Evolutionary conservation across 2,329 filamentous ascomycete species (phyloP).

Genomic region (Mycosphaerella sp.): DNA sequence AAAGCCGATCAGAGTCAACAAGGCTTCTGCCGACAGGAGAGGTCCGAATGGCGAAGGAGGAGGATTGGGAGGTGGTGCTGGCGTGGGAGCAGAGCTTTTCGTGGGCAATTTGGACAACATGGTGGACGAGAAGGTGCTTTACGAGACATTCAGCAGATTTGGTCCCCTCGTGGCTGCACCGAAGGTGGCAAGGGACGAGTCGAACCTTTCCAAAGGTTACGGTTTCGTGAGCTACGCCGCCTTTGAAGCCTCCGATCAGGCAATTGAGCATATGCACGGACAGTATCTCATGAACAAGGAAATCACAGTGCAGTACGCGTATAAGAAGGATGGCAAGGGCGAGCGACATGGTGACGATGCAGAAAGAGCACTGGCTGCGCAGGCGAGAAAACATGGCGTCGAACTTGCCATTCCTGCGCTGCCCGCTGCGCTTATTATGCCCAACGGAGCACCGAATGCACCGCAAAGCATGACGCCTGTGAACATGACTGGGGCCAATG

Average conservation of each 20-base stretch:
- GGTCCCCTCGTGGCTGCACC: conserved; percentile 76
- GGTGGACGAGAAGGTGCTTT: conserved; percentile 92
- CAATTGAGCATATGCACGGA: conserved; percentile 86
- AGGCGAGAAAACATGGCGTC: conserved; percentile 92
- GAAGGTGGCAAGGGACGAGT: conserved; percentile 87
- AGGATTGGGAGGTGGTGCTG: conserved; percentile 85
- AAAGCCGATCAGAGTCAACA: conserved; percentile 95
- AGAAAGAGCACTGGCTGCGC: conserved; percentile 81
- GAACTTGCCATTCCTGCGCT: conserved; percentile 71
- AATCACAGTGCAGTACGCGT: conserved; percentile 93
- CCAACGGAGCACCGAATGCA: conserved; percentile 35
- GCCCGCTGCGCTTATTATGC: conserved; percentile 63
- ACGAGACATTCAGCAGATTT: conserved; percentile 91
- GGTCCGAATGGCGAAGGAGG: conserved; percentile 69
- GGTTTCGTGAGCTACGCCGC: conserved; percentile 90
- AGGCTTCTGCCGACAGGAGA: conserved; percentile 87
- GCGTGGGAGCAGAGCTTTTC: conserved; percentile 90
- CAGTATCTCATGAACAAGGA: conserved; percentile 98
- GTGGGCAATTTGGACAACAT: conserved; percentile 90
- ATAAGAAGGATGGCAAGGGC: conserved; percentile 98
- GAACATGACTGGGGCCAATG: conserved; percentile 19
- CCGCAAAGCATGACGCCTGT: conserved; percentile 37
- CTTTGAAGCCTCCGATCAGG: conserved; percentile 89
- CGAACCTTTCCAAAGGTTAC: conserved; percentile 85
- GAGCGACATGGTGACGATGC: conserved; percentile 93